Percentiles rank a stretch among this genome's conserved stretches.
Evolutionary conservation across 1,284 basidiomycete genomes (phyloP).

Genomic region (Bjerkandera adusta): DNA sequence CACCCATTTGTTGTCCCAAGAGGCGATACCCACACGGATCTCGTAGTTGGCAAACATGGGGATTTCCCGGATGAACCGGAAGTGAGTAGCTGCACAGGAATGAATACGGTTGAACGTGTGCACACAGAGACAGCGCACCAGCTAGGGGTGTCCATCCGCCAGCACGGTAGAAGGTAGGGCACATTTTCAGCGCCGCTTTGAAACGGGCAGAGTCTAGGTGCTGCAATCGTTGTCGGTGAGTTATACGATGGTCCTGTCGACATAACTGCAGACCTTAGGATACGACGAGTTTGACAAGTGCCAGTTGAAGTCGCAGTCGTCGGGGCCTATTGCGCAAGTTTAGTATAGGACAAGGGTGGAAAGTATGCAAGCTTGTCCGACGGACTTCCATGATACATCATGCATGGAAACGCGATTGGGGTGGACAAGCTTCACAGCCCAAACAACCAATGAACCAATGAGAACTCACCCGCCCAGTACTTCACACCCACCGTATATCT

Average conservation of each 20-base stretch:
- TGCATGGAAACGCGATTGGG: not conserved
- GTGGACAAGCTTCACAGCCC: not conserved
- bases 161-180: slow-evolving; percentile 62
- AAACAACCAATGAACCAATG: not conserved
- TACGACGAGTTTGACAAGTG: slow-evolving; percentile 81
- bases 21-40: slow-evolving; percentile 60
- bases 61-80: slow-evolving; percentile 77
- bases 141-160: slow-evolving; percentile 73
- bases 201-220: slow-evolving; percentile 50
- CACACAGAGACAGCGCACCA: slow-evolving; percentile 36
- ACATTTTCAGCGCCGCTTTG: slow-evolving; percentile 43
- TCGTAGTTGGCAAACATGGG: slow-evolving; percentile 71
- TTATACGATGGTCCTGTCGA: not conserved
- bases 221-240: slow-evolving; percentile 20
- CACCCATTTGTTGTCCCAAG: slow-evolving; percentile 90
- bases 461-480: slow-evolving; percentile 55
- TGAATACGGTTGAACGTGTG: not conserved
- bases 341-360: too few species aligned
- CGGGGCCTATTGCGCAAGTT: slow-evolving; percentile 42
- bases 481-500: slow-evolving; percentile 38
- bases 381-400: not conserved
- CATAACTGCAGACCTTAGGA: slow-evolving; percentile 50
- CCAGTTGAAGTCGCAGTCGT: slow-evolving; percentile 69
- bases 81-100: slow-evolving; percentile 57
- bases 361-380: not conserved